phyloP scores from a whole-genome alignment of 371 early-diverging fungal species.

The Syncephalastrum sp. region DNA sequence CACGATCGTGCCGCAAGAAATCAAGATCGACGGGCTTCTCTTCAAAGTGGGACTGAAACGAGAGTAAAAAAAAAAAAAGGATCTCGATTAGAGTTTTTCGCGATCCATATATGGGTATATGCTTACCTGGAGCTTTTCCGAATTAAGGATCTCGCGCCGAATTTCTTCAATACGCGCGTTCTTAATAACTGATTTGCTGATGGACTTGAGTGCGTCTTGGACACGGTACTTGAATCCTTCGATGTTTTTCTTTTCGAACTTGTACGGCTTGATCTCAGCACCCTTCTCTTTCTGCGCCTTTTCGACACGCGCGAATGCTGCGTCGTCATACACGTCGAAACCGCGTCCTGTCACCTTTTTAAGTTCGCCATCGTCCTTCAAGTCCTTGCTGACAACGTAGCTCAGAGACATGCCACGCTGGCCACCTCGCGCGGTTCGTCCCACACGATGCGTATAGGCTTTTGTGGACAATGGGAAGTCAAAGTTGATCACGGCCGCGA shows the following conservation, averaged over 20 bases:
- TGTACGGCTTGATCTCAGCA: conserved; percentile 72
- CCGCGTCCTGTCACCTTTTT: conserved; percentile 36
- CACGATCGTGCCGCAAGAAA: conserved; percentile 89
- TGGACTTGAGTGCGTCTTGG: conserved; percentile 82
- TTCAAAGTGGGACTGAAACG: conserved; percentile 84
- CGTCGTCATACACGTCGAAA: conserved; percentile 57
- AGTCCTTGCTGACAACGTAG: conserved; percentile 69
- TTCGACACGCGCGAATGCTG: conserved; percentile 69
- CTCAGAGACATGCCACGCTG: conserved; percentile 87
- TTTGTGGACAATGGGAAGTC: conserved; percentile 93
- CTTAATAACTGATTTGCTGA: conserved; percentile 74
- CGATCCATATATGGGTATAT: conserved; percentile 1
- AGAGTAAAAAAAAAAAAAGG: not conserved
- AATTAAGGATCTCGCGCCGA: conserved; percentile 89
- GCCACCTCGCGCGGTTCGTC: conserved; percentile 95
- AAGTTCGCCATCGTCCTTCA: conserved; percentile 26
- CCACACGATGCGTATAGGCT: conserved; percentile 95
- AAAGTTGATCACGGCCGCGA: conserved; percentile 96
- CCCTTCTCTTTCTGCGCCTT: conserved; percentile 67
- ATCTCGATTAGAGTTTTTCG: not conserved
- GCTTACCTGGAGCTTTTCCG: conserved; percentile 81
- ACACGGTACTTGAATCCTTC: conserved; percentile 90
- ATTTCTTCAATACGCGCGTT: conserved; percentile 93
- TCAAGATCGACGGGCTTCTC: conserved; percentile 93
- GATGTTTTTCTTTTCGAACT: conserved; percentile 86